Conservation (phyloP, 495 filamentous ascomycete genomes). For the Chaetomidium leptoderma region DNA sequence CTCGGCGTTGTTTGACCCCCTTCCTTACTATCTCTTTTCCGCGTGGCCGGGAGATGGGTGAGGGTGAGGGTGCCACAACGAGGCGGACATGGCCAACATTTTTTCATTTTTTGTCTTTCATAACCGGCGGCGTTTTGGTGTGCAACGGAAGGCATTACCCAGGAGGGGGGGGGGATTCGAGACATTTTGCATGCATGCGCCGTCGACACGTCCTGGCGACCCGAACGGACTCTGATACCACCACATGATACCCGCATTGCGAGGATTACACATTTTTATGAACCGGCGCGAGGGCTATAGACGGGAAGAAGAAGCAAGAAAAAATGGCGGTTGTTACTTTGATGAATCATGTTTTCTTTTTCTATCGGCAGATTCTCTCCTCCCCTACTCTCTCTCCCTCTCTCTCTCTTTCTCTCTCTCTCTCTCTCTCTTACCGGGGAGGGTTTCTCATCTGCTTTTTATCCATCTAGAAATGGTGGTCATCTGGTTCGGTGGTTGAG, state of each 20-base stretch:
- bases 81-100: slow-evolving; percentile 1
- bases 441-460: background rate
- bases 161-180: background rate
- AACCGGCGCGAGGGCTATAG: slow-evolving; percentile 23
- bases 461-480: too few relatives aligned
- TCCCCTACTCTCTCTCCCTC: background rate
- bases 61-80: background rate
- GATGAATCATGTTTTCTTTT: background rate
- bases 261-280: slow-evolving; percentile 10
- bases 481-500: too few relatives aligned
- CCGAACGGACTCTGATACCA: slow-evolving; percentile 13
- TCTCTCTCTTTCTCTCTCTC: background rate
- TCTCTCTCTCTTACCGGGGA: background rate
- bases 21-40: background rate
- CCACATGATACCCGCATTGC: slow-evolving; percentile 22
- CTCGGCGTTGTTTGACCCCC: background rate
- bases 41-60: background rate
- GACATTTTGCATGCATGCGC: slow-evolving; percentile 13
- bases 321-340: slow-evolving; percentile 12
- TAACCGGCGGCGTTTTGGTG: slow-evolving; percentile 1
- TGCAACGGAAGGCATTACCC: background rate
- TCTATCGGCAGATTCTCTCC: background rate
- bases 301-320: slow-evolving; percentile 21
- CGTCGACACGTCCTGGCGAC: slow-evolving; percentile 16
- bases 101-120: slow-evolving; percentile 4